Conservation (phyloP, 768 basidiomycete species). For the Russula dissimulans region DNA sequence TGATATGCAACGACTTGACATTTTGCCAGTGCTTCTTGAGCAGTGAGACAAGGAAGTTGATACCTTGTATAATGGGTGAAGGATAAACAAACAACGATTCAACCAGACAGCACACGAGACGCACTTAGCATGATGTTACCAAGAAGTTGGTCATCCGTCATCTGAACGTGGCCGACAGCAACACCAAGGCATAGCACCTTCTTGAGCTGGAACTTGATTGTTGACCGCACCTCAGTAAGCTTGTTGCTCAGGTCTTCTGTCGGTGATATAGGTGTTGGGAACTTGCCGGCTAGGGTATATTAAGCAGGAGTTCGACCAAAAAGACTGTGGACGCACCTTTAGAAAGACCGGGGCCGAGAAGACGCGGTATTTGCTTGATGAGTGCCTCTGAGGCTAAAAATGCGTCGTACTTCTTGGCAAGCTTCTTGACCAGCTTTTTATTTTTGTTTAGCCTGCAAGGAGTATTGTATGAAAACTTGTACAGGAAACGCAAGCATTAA, state of each 20-base stretch:
- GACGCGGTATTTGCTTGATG: slow-evolving; percentile 99
- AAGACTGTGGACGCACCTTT: slow-evolving; percentile 53
- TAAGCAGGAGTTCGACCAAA: not conserved
- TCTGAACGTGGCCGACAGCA: slow-evolving; percentile 94
- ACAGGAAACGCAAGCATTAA: no score
- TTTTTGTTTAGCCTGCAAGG: slow-evolving; percentile 88
- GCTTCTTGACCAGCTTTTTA: slow-evolving; percentile 99
- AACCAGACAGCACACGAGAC: slow-evolving; percentile 22
- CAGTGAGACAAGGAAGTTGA: slow-evolving; percentile 99
- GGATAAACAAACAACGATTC: not conserved
- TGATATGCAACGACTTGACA: slow-evolving; percentile 97
- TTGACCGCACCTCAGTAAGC: slow-evolving; percentile 91
- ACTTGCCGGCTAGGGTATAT: slow-evolving; percentile 72
- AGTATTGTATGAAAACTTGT: not conserved
- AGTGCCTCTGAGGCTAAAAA: slow-evolving; percentile 96
- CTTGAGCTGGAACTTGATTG: slow-evolving; percentile 99
- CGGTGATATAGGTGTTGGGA: slow-evolving; percentile 95
- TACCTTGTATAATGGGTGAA: slow-evolving; percentile 41
- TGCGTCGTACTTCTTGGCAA: slow-evolving; percentile 99
- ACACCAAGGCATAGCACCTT: slow-evolving; percentile 99
- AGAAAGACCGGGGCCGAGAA: slow-evolving; percentile 98
- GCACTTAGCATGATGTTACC: slow-evolving; percentile 94
- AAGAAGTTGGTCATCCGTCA: slow-evolving; percentile 96
- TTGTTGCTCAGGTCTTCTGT: slow-evolving; percentile 85
- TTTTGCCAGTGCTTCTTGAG: slow-evolving; percentile 99